Conservation (phyloP, 768 basidiomycete species). For the Naganishia vaughanmartiniae region DNA sequence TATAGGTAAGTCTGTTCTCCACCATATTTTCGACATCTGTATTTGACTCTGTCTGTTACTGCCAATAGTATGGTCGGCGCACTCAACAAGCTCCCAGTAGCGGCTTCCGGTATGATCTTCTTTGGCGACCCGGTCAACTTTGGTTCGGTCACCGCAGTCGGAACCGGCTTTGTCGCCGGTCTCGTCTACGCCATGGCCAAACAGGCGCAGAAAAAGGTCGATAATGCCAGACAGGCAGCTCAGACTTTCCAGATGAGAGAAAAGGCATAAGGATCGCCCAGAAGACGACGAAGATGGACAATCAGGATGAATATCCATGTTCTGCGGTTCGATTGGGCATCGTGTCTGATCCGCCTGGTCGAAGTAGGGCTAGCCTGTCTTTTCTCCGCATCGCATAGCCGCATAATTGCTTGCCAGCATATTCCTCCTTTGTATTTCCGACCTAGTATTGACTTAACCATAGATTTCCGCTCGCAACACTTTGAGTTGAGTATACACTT, state of each 20-base stretch:
- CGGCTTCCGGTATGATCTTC: slow-evolving; percentile 89
- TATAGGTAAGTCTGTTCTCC: slow-evolving; percentile 66
- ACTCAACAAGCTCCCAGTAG: slow-evolving; percentile 70
- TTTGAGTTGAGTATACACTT: background rate
- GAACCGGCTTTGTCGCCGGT: slow-evolving; percentile 86
- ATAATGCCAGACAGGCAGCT: slow-evolving; percentile 56
- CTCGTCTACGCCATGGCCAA: slow-evolving; percentile 90
- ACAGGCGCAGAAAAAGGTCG: slow-evolving; percentile 81
- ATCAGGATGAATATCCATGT: background rate
- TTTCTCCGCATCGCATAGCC: background rate
- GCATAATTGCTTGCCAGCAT: background rate
- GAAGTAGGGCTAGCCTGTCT: background rate
- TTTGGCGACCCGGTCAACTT: slow-evolving; percentile 77
- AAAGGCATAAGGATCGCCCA: slow-evolving; percentile 26
- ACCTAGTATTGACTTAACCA: background rate
- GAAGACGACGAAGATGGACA: slow-evolving; percentile 6
- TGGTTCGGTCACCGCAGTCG: slow-evolving; percentile 83
- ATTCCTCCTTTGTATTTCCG: slow-evolving; percentile 1
- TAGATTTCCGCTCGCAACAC: background rate
- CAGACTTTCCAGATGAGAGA: slow-evolving; percentile 28
- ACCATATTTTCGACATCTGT: background rate
- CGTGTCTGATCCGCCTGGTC: background rate
- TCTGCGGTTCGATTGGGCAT: background rate
- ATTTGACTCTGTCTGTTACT: slow-evolving; percentile 19
- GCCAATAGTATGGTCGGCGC: slow-evolving; percentile 57